Conservation (phyloP, 2,329 filamentous ascomycete species). For the Fusarium sp. region DNA sequence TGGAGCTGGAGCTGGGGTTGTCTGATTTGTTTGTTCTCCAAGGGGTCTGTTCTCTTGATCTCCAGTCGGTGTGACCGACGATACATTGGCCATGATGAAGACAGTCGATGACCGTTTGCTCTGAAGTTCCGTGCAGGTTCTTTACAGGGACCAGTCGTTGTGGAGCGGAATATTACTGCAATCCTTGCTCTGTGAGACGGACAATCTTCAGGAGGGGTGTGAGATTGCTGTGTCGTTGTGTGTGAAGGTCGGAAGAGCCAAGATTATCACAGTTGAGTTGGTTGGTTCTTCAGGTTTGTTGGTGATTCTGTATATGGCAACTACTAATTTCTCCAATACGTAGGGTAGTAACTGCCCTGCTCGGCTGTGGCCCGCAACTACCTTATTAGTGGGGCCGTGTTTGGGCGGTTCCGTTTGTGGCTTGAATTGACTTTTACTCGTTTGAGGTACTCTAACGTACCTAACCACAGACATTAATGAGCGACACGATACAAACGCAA, state of each 20-base stretch:
- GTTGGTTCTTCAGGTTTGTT: slow-evolving; percentile 13
- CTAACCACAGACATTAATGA: neutral
- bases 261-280: slow-evolving; percentile 5
- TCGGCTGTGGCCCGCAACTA: slow-evolving; percentile 22
- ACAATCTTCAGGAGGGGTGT: slow-evolving; percentile 13
- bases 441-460: neutral
- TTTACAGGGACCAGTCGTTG: slow-evolving; percentile 7
- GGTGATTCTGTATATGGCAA: slow-evolving; percentile 25
- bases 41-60: slow-evolving; percentile 36
- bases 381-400: slow-evolving; percentile 31
- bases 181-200: neutral
- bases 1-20: slow-evolving; percentile 3
- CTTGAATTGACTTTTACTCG: slow-evolving; percentile 14
- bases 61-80: slow-evolving; percentile 42
- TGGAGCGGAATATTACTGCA: slow-evolving; percentile 15
- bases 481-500: neutral
- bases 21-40: slow-evolving; percentile 1
- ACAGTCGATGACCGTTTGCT: neutral
- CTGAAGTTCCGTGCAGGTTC: slow-evolving; percentile 15
- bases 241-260: slow-evolving; percentile 8
- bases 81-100: slow-evolving; percentile 44
- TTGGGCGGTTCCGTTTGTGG: slow-evolving; percentile 33
- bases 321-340: slow-evolving; percentile 39
- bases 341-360: slow-evolving; percentile 25
- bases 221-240: neutral